Percentiles rank a stretch among this genome's conserved stretches.
These are phyloP conservation scores for Pinus albicaulis DNA, from an alignment of 75 land plant genomes.

Conservation along the genomic window DNA sequence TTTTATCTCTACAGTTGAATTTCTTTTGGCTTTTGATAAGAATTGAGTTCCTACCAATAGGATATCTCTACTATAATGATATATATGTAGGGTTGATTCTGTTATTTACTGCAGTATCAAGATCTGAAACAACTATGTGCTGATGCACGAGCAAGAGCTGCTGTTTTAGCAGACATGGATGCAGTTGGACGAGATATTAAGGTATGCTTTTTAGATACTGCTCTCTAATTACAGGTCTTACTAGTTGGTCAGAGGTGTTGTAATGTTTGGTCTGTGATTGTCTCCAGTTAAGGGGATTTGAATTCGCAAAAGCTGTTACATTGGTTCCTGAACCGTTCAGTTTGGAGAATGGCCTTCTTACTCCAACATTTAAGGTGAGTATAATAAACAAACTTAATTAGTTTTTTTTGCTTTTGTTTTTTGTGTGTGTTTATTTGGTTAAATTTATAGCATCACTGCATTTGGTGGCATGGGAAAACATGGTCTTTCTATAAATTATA, in stretches of 20 bases:
- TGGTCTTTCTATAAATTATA: not conserved
- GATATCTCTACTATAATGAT: not conserved
- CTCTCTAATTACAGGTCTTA: not conserved
- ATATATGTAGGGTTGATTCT: not conserved
- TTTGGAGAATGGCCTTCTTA: slow-evolving; percentile 84
- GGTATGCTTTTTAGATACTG: slow-evolving; percentile 35
- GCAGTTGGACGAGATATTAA: slow-evolving; percentile 69
- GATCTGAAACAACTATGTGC: slow-evolving; percentile 57
- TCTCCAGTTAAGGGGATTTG: slow-evolving; percentile 91
- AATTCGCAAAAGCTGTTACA: slow-evolving; percentile 88
- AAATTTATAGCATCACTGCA: not conserved
- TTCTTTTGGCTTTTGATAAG: not conserved
- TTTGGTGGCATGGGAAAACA: slow-evolving; percentile 7
- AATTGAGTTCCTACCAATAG: not conserved
- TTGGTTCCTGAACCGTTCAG: slow-evolving; percentile 84
- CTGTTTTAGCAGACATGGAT: slow-evolving; percentile 93
- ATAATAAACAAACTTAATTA: not conserved
- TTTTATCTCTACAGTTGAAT: not conserved
- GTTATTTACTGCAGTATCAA: slow-evolving; percentile 44
- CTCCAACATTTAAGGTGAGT: slow-evolving; percentile 89
- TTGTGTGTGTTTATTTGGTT: too few species aligned
- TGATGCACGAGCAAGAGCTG: slow-evolving; percentile 71
- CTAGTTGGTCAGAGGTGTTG: not conserved
- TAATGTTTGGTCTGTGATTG: not conserved
- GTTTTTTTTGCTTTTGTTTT: not conserved